Evolutionary conservation across 225 moss, liverwort and hornwort species (phyloP).

Genomic region (Marchantia paleacea): DNA sequence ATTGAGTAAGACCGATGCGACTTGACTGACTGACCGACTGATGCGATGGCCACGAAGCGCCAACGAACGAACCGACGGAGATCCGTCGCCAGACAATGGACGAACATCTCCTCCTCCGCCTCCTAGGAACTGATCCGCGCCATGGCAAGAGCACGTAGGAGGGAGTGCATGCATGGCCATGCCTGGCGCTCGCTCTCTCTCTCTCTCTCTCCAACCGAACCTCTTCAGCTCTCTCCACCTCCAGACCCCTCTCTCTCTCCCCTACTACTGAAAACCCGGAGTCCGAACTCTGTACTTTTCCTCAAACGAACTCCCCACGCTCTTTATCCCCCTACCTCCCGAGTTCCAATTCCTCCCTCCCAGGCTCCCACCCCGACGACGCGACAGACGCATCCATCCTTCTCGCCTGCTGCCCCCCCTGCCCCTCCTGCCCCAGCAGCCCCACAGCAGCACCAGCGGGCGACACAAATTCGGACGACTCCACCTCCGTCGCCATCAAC

Average conservation of each 20-base stretch:
- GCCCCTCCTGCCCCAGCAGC: background rate
- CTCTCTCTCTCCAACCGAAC: background rate
- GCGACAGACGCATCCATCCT: background rate
- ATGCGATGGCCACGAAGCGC: too few species aligned
- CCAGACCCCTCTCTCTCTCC: background rate
- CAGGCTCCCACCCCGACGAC: background rate
- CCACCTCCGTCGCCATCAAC: background rate
- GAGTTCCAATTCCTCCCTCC: background rate
- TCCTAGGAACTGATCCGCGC: constrained; percentile 6
- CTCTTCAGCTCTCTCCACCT: background rate
- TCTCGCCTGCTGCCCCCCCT: background rate
- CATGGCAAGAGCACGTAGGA: constrained; percentile 20
- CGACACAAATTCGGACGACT: constrained; percentile 1
- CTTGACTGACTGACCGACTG: too few species aligned
- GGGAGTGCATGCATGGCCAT: constrained; percentile 29
- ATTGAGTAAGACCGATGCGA: background rate
- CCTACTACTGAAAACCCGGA: background rate
- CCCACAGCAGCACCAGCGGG: background rate
- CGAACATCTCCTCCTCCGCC: too few species aligned
- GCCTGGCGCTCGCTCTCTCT: constrained; percentile 22
- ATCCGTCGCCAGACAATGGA: background rate
- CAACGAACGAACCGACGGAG: background rate
- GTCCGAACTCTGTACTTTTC: background rate
- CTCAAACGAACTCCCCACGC: background rate
- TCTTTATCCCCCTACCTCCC: background rate